Conservation (phyloP, 345 rosid genomes). For the Populus simonii region DNA sequence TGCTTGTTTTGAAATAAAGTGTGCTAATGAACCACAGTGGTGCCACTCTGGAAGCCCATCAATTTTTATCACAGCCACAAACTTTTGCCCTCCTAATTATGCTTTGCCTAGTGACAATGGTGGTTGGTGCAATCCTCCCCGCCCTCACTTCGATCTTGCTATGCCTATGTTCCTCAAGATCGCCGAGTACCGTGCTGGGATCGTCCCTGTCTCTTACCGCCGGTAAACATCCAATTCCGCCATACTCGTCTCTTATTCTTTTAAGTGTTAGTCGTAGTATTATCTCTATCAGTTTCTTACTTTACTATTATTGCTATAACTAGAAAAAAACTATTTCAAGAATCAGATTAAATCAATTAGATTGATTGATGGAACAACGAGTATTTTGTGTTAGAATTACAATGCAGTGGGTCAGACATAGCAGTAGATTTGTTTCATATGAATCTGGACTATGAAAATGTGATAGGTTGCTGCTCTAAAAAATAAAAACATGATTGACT, state of each 20-base stretch:
- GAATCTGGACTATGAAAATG: background rate
- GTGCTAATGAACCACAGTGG: conserved; percentile 50
- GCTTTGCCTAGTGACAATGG: conserved; percentile 64
- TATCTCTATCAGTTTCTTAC: too few species aligned
- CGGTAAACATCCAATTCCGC: conserved; percentile 34
- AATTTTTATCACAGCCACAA: conserved; percentile 60
- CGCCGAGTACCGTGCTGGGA: conserved; percentile 67
- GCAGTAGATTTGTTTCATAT: too few species aligned
- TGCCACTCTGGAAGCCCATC: conserved; percentile 67
- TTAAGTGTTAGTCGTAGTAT: too few species aligned
- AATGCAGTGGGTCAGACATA: too few species aligned
- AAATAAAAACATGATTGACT: too few species aligned
- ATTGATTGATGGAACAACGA: too few species aligned
- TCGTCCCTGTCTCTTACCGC: conserved; percentile 69
- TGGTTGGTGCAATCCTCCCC: conserved; percentile 90
- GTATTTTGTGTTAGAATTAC: background rate
- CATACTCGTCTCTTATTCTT: too few species aligned
- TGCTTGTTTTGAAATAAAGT: conserved; percentile 58
- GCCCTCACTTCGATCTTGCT: conserved; percentile 67
- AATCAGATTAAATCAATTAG: too few species aligned
- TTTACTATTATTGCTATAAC: too few species aligned
- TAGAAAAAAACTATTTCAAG: too few species aligned
- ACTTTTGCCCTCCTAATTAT: conserved; percentile 64
- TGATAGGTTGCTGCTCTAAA: background rate
- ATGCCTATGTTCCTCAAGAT: conserved; percentile 75